Evolutionary conservation across 306 rosid genomes (phyloP).

Genomic region (Alnus rubra): DNA sequence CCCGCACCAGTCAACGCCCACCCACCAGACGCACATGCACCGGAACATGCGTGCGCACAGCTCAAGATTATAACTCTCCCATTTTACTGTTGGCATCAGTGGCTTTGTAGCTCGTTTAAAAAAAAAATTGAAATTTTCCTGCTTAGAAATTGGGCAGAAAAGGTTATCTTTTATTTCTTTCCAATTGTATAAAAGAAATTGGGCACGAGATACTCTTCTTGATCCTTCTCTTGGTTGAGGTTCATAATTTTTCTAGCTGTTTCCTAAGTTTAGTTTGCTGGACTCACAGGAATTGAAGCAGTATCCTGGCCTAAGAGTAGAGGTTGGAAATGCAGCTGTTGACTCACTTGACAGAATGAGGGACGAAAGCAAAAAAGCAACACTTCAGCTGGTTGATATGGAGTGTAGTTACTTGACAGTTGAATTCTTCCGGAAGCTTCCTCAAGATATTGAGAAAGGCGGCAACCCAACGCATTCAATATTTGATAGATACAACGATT

Average conservation of each 20-base stretch:
- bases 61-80: background rate
- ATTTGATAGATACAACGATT: slow-evolving; percentile 89
- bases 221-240: background rate
- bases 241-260: slow-evolving; percentile 12
- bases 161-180: background rate
- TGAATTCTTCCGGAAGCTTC: slow-evolving; percentile 91
- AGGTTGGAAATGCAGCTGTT: slow-evolving; percentile 77
- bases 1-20: background rate
- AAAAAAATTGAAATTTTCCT: background rate
- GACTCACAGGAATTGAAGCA: slow-evolving; percentile 76
- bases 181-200: background rate
- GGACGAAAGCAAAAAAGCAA: slow-evolving; percentile 85
- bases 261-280: slow-evolving; percentile 7
- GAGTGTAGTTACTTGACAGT: slow-evolving; percentile 88
- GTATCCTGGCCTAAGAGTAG: slow-evolving; percentile 88
- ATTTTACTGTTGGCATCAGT: background rate
- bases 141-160: background rate
- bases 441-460: slow-evolving; percentile 95
- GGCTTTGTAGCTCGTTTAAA: background rate
- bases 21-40: background rate
- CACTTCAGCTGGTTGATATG: slow-evolving; percentile 88
- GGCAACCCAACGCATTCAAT: slow-evolving; percentile 97
- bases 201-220: background rate
- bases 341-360: slow-evolving; percentile 85
- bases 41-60: background rate